A percentile compares a stretch with the other conserved stretches of the same genome.
These are phyloP conservation scores for Aquilaria agallochum DNA, from an alignment of 441 rosid genomes.

Conservation along the genomic window DNA sequence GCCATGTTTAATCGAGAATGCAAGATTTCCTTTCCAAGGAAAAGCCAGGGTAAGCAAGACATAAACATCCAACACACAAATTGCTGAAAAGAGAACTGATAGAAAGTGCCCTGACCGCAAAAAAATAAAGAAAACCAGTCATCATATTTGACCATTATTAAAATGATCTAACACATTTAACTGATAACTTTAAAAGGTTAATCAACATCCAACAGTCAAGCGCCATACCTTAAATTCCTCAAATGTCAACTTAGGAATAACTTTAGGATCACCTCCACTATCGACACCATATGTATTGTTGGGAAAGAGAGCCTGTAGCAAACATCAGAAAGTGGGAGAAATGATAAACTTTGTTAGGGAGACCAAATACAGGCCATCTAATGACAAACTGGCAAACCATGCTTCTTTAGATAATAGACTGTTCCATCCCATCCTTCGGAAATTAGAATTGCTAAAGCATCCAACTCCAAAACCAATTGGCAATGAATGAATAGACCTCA, in stretches of 20 bases:
- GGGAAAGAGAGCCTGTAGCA: constrained; percentile 76
- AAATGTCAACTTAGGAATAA: constrained; percentile 78
- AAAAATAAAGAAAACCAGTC: too few relatives aligned
- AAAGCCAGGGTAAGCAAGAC: not conserved
- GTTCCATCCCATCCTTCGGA: too few relatives aligned
- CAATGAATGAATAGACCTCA: not conserved
- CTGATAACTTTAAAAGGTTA: too few relatives aligned
- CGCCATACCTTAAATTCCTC: constrained; percentile 72
- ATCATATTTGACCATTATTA: too few relatives aligned
- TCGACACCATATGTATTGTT: constrained; percentile 92
- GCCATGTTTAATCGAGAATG: too few relatives aligned
- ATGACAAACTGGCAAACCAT: too few relatives aligned
- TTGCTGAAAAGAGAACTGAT: too few relatives aligned
- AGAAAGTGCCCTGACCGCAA: too few relatives aligned
- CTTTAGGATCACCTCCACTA: constrained; percentile 97
- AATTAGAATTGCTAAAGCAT: too few relatives aligned
- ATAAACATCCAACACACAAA: not conserved
- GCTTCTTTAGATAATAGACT: too few relatives aligned
- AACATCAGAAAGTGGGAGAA: constrained; percentile 5
- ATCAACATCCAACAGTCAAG: constrained; percentile 1
- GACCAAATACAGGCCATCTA: not conserved
- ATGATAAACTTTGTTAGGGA: not conserved
- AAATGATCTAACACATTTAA: too few relatives aligned
- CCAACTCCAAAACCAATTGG: constrained; percentile 2
- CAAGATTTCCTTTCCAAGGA: too few relatives aligned